phyloP scores from a whole-genome alignment of 352 stramenopile genomes.

The Globisporangium barbulae region DNA sequence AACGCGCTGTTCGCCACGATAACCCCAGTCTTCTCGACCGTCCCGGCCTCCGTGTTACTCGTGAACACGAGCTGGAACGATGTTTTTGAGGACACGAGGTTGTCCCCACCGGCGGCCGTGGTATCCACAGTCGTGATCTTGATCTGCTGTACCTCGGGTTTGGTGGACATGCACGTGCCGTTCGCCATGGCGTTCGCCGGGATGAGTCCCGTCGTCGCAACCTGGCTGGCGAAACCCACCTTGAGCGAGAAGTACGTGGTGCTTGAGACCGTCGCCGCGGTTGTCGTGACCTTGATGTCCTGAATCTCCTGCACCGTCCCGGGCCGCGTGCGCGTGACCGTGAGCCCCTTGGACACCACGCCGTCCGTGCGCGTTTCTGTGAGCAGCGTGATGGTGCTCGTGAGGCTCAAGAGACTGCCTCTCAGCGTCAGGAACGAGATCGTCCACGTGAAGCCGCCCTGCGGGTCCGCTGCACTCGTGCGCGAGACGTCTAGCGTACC shows the following conservation, averaged over 20 bases:
- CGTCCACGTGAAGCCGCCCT: slow-evolving; percentile 93
- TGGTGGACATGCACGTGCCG: slow-evolving; percentile 57
- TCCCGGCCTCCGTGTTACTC: slow-evolving; percentile 46
- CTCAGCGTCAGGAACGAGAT: slow-evolving; percentile 88
- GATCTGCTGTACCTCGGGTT: slow-evolving; percentile 89
- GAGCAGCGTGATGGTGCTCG: slow-evolving; percentile 27
- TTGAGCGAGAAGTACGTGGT: slow-evolving; percentile 45
- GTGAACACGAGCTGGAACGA: slow-evolving; percentile 89
- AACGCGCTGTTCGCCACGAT: slow-evolving; percentile 81
- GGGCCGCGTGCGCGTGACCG: slow-evolving; percentile 33
- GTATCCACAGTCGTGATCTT: slow-evolving; percentile 88
- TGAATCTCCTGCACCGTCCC: slow-evolving; percentile 71
- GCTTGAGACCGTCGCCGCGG: slow-evolving; percentile 25
- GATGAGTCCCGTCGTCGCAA: slow-evolving; percentile 78
- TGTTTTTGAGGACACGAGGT: slow-evolving; percentile 80
- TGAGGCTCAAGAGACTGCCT: slow-evolving; percentile 40
- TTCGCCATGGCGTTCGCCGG: slow-evolving; percentile 63
- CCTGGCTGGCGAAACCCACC: slow-evolving; percentile 40
- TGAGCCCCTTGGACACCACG: slow-evolving; percentile 43
- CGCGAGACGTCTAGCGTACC: slow-evolving; percentile 64
- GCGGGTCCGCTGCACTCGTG: slow-evolving; percentile 54
- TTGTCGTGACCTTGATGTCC: slow-evolving; percentile 56
- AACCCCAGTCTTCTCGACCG: slow-evolving; percentile 56
- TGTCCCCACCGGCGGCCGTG: slow-evolving; percentile 85
- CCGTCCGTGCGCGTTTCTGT: slow-evolving; percentile 50